phyloP scores from a whole-genome alignment of 2,329 filamentous ascomycete genomes.

The Penicillium sp. region DNA sequence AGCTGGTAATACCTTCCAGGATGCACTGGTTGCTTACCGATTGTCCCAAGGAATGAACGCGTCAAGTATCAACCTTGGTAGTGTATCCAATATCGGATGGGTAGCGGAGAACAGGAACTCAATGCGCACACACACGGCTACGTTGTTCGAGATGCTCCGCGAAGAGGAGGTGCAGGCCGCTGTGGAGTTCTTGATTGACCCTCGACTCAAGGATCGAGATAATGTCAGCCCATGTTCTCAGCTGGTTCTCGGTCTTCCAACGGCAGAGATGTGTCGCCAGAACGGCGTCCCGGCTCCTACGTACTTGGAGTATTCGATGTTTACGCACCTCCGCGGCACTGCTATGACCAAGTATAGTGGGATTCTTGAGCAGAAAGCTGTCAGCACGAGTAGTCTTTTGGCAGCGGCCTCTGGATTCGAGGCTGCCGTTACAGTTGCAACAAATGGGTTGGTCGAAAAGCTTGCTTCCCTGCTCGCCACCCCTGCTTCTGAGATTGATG shows the following conservation, averaged over 20 bases:
- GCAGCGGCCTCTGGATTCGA: neutral
- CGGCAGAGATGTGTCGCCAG: constrained; percentile 18
- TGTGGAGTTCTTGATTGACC: constrained; percentile 20
- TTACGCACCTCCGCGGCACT: constrained; percentile 18
- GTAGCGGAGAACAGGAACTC: constrained; percentile 29
- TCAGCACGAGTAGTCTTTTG: constrained; percentile 11
- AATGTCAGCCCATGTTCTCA: constrained; percentile 1
- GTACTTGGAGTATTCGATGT: constrained; percentile 30
- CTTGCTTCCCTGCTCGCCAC: constrained; percentile 26
- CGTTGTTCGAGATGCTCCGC: constrained; percentile 23
- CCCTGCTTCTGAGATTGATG: constrained; percentile 27
- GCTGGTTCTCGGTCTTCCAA: constrained; percentile 21
- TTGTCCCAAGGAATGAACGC: constrained; percentile 17
- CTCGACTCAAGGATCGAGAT: neutral
- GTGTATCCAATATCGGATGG: constrained; percentile 37
- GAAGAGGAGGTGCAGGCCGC: constrained; percentile 25
- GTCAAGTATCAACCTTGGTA: constrained; percentile 30
- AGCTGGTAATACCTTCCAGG: constrained; percentile 43
- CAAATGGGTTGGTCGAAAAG: constrained; percentile 16
- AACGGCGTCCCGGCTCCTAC: constrained; percentile 20
- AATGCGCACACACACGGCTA: constrained; percentile 11
- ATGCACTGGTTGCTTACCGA: constrained; percentile 36
- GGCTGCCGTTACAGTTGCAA: constrained; percentile 14
- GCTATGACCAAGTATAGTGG: neutral
- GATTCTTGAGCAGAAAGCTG: constrained; percentile 1